A percentile compares a stretch with the other conserved stretches of the same genome.
Evolutionary conservation across 495 filamentous ascomycete species (phyloP).

Genomic region (Neohortaea acidophila): DNA sequence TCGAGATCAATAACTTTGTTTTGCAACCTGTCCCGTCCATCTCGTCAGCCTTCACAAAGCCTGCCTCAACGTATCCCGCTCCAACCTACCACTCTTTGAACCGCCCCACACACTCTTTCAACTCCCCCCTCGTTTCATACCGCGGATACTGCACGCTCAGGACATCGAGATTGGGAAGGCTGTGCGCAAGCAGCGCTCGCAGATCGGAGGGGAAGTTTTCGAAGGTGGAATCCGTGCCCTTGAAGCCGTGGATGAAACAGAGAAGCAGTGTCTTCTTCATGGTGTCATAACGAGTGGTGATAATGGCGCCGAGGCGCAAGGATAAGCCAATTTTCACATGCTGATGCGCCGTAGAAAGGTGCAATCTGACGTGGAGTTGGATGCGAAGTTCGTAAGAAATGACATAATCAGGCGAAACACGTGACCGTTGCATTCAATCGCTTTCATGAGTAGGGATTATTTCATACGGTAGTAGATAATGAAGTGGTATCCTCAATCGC

Average conservation of each 20-base stretch:
- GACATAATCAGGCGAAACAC: no score
- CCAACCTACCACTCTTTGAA: slow-evolving; percentile 62
- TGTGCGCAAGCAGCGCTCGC: slow-evolving; percentile 48
- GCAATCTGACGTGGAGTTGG: no score
- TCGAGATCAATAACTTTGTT: slow-evolving; percentile 91
- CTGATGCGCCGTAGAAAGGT: no score
- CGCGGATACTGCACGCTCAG: slow-evolving; percentile 64
- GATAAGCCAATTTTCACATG: no score
- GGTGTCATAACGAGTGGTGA: no score
- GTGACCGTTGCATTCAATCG: no score
- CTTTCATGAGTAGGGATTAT: no score
- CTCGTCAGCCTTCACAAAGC: not conserved
- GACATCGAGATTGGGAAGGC: slow-evolving; percentile 60
- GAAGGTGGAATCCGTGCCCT: slow-evolving; percentile 87
- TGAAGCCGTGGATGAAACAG: slow-evolving; percentile 95
- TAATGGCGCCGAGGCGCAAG: no score
- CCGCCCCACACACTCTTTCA: slow-evolving; percentile 58
- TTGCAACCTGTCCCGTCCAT: slow-evolving; percentile 52
- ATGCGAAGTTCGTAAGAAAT: no score
- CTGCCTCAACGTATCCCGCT: slow-evolving; percentile 21
- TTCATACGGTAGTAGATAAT: no score
- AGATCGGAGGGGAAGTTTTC: slow-evolving; percentile 61
- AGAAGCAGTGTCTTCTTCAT: slow-evolving; percentile 86
- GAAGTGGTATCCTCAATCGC: no score
- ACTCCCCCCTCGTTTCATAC: slow-evolving; percentile 81